phyloP scores from a whole-genome alignment of 805 yeast genomes.

The Saccharomycopsis guyanensis region DNA sequence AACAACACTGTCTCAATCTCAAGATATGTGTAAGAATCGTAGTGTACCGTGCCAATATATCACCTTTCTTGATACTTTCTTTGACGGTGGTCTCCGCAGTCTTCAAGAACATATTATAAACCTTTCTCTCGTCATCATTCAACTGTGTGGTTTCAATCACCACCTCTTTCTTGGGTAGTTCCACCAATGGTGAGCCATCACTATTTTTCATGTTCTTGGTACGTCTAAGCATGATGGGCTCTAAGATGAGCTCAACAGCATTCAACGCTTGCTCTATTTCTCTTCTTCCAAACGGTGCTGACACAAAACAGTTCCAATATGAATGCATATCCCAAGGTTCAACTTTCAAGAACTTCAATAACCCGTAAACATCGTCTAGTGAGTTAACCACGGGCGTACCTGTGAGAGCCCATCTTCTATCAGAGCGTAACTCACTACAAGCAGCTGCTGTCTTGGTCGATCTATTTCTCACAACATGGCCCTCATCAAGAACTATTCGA shows the following conservation, averaged over 20 bases:
- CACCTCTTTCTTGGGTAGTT: slow-evolving; percentile 69
- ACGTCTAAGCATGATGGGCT: slow-evolving; percentile 75
- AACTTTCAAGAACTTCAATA: slow-evolving; percentile 80
- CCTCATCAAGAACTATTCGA: slow-evolving; percentile 94
- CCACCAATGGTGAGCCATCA: slow-evolving; percentile 68
- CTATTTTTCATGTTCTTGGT: slow-evolving; percentile 76
- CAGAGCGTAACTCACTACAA: slow-evolving; percentile 84
- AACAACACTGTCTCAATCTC: slow-evolving; percentile 80
- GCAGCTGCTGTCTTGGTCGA: slow-evolving; percentile 97
- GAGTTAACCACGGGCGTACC: slow-evolving; percentile 98
- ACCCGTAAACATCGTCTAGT: slow-evolving; percentile 91
- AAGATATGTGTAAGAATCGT: slow-evolving; percentile 76
- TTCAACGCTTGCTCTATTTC: slow-evolving; percentile 66
- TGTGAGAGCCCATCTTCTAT: slow-evolving; percentile 76
- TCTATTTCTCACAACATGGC: slow-evolving; percentile 95
- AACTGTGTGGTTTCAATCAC: slow-evolving; percentile 60
- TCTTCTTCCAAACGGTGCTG: slow-evolving; percentile 73
- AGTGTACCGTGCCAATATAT: slow-evolving; percentile 63
- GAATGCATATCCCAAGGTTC: slow-evolving; percentile 86
- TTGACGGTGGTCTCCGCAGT: slow-evolving; percentile 58
- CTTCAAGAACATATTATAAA: slow-evolving; percentile 63
- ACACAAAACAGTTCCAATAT: slow-evolving; percentile 82
- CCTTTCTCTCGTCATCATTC: slow-evolving; percentile 52
- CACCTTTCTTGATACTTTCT: slow-evolving; percentile 56
- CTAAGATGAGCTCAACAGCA: slow-evolving; percentile 76